Base-by-base conservation (phyloP, 2,329 filamentous ascomycete genomes). In the Calonectria montana region DNA sequence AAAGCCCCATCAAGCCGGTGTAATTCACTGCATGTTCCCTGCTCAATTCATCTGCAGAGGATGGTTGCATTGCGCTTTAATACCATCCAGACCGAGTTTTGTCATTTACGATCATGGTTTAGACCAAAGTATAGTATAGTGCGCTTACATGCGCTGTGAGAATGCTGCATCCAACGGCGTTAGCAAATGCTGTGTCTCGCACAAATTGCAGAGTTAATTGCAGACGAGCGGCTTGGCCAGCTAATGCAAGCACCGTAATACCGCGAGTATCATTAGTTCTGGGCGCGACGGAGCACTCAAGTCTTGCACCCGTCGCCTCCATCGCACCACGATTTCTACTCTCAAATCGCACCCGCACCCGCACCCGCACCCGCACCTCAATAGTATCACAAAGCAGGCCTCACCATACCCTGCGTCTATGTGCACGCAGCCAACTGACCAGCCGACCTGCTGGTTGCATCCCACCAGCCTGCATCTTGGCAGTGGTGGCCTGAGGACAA, bases 11-110 rank as follows among this genome's bases (percentile, higher is more conserved):
- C 43, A 59, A 48, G 50, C 48, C 23, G 53, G 23, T 48, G 31
- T 35, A 50, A n/a, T 47, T 27, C 35, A 55, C 27, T 47, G 43
- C 57, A 55, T 57, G 37, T 67, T 50, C 50, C 67, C 62, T 65
- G 50, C 41, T 50, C 67, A 29, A 45, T 45, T 63, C 55, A 59
- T 39, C 21, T 59, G 53, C 66, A 37, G 47, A 64, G 69, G 69
- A 64, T 71, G 69, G 69, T 71, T 67, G 64, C 69, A 64, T 67
- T 47, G 25, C 57, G 23, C 31, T 45, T 62, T 31, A 61, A 62
- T 39, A 23, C 43, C 41, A 48, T 43, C 43, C n/a, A 62, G 53
- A 67, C 55, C 62, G 23, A 63, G 53, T 59, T 59, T 59, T 35
- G 13, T 35, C 31, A 35, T 12, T 35, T 35, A 59, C 53, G 21